These are phyloP conservation scores for Boletus sp. DNA, from an alignment of 1,284 basidiomycete species.

Conservation along the genomic window DNA sequence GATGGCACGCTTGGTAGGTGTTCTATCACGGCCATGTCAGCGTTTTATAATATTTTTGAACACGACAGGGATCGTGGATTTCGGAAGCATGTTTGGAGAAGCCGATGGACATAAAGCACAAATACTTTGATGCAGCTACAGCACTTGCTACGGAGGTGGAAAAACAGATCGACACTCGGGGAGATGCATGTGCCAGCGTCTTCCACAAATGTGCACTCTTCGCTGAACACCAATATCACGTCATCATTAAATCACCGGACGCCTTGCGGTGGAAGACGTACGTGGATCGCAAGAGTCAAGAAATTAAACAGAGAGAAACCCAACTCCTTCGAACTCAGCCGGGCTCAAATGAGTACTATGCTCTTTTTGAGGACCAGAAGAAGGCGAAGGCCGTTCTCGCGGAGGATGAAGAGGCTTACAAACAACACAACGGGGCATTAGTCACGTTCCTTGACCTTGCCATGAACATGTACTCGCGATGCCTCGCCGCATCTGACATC, in stretches of 20 bases:
- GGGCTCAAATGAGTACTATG: constrained; percentile 23
- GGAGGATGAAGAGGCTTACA: constrained; percentile 60
- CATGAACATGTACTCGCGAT: constrained; percentile 79
- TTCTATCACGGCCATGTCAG: background rate
- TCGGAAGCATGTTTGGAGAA: constrained; percentile 82
- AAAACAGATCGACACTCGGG: constrained; percentile 15
- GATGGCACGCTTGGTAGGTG: constrained; percentile 58
- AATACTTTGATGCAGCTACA: constrained; percentile 70
- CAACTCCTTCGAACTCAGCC: constrained; percentile 38
- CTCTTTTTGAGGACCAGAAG: constrained; percentile 35
- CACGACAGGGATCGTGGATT: constrained; percentile 79
- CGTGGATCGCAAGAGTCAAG: constrained; percentile 65
- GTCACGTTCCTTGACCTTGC: constrained; percentile 70
- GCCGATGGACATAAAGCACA: constrained; percentile 66
- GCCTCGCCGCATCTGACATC: constrained; percentile 63
- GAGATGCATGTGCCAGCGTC: constrained; percentile 54
- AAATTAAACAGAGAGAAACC: constrained; percentile 50
- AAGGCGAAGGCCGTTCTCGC: constrained; percentile 40
- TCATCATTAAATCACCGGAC: constrained; percentile 69
- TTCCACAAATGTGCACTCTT: constrained; percentile 85
- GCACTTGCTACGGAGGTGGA: constrained; percentile 35
- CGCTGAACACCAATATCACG: constrained; percentile 81
- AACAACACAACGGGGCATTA: constrained; percentile 55
- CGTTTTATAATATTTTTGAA: constrained; percentile 1
- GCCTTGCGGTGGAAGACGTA: constrained; percentile 68